These are phyloP conservation scores for Coniochaeta prunicola DNA, from an alignment of 2,329 filamentous ascomycete genomes.

Conservation along the genomic window DNA sequence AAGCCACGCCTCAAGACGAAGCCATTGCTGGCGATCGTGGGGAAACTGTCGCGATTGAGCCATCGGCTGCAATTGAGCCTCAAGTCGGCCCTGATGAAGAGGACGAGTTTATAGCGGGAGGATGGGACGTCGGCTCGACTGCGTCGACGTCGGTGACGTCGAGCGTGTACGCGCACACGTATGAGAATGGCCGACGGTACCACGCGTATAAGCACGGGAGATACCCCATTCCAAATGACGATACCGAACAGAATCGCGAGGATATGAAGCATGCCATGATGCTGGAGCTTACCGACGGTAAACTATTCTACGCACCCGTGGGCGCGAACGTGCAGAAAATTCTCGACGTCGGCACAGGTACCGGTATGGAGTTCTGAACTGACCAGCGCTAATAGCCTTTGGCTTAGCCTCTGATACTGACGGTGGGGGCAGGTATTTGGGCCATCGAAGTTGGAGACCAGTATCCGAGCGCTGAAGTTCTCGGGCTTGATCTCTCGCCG, in stretches of 20 bases:
- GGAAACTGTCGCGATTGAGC: not conserved
- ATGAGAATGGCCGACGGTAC: conserved; percentile 13
- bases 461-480: conserved; percentile 9
- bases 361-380: not conserved
- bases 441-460: conserved; percentile 3
- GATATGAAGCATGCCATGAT: conserved; percentile 24
- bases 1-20: not conserved
- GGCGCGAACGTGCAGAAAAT: not conserved
- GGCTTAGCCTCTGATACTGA: not conserved
- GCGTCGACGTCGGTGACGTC: conserved; percentile 5
- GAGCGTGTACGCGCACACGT: conserved; percentile 8
- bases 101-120: conserved; percentile 11
- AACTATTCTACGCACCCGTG: not conserved
- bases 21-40: not conserved
- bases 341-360: not conserved
- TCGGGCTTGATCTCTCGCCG: conserved; percentile 16
- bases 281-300: conserved; percentile 17
- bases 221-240: conserved; percentile 19
- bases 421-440: not conserved
- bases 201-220: conserved; percentile 18
- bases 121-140: conserved; percentile 9
- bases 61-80: conserved; percentile 3
- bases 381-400: too few relatives aligned
- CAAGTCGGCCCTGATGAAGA: conserved; percentile 7
- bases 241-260: conserved; percentile 21